Percentiles rank a stretch among this genome's conserved stretches.
Evolutionary conservation across 257 asterid species (phyloP).

Genomic region (Nicotiana otophora): DNA sequence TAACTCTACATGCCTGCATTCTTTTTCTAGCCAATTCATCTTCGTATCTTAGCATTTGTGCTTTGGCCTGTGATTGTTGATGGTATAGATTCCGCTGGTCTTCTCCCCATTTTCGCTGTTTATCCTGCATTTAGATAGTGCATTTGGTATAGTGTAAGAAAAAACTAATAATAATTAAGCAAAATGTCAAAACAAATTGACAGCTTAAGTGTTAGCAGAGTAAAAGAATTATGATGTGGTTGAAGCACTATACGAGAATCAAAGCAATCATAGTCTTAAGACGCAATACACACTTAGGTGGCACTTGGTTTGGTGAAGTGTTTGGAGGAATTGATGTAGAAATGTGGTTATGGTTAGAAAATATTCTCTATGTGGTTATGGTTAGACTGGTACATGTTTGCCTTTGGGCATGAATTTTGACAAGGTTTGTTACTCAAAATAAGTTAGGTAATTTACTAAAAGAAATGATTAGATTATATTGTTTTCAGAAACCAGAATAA

Average conservation of each 20-base stretch:
- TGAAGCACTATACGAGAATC: not conserved
- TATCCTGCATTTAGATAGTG: conserved; percentile 47
- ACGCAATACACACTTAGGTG: not conserved
- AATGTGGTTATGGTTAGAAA: not conserved
- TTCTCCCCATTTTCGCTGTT: conserved; percentile 81
- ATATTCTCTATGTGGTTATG: not conserved
- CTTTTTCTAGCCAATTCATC: conserved; percentile 92
- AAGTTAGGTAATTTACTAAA: not conserved
- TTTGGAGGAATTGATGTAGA: not conserved
- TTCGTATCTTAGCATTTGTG: conserved; percentile 87
- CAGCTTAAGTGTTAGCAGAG: not conserved
- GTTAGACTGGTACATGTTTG: not conserved
- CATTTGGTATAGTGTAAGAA: not conserved
- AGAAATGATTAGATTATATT: not conserved
- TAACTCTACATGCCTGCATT: conserved; percentile 55
- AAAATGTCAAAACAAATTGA: not conserved
- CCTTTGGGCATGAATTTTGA: not conserved
- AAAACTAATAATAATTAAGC: not conserved
- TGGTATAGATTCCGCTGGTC: conserved; percentile 82
- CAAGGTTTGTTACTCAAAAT: not conserved
- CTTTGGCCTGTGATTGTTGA: conserved; percentile 86
- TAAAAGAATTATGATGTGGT: not conserved
- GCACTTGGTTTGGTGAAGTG: not conserved
- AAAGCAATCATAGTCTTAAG: not conserved
- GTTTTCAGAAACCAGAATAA: not conserved